Evolutionary conservation across 208 protist genomes (phyloP), one percentile per base, ranked within the genome.

Genomic region (Naegleria gruberi): DNA sequence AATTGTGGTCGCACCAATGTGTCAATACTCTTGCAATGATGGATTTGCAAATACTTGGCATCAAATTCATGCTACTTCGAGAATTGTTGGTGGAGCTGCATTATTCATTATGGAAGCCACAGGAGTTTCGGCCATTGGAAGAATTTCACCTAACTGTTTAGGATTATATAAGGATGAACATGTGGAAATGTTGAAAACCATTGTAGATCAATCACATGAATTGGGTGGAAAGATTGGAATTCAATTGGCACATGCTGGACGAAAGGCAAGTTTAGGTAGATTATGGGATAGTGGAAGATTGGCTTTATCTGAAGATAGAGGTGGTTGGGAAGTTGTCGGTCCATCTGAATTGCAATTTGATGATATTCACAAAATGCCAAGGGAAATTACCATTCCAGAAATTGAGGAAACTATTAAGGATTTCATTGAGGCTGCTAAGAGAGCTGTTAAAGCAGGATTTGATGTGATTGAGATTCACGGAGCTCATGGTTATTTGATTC

Each of bases 161-260:
- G 93, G 93, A 19, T 83, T 94, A 34, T 94, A 47, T 47, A 91
- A 91, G 34, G 92, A 94, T 73, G 91, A 91, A 40, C 92, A 93
- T 73, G 90, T 93, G 40, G 91, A n/a, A 74, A 81, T 90, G 41
- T 55, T 92, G 17, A 93, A 92, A 47, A 82, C 89, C n/a, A 91
- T 94, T n/a, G 41, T 91, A 41, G 77, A 93, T 42, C 92, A 93
- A 30, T 3, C 89, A 15, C 87, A 93, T 47, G 8, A 77, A 65
- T 86, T 91, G 40, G n/a, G n/a, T 43, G 43, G 40, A 42, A 19
- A 73, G 4, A 73, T 88, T 73, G 84, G 45, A 42, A 88, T 88
- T 88, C 84, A 88, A 88, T 43, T 88, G 10, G 84, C 84, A 19
- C 84, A 88, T 42, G 2, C 45, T 44, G 84, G 84, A 44, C 45